Percentiles rank a stretch among this genome's conserved stretches.
Conservation (phyloP, 2,329 filamentous ascomycete genomes). For the Colletotrichum falcatum region DNA sequence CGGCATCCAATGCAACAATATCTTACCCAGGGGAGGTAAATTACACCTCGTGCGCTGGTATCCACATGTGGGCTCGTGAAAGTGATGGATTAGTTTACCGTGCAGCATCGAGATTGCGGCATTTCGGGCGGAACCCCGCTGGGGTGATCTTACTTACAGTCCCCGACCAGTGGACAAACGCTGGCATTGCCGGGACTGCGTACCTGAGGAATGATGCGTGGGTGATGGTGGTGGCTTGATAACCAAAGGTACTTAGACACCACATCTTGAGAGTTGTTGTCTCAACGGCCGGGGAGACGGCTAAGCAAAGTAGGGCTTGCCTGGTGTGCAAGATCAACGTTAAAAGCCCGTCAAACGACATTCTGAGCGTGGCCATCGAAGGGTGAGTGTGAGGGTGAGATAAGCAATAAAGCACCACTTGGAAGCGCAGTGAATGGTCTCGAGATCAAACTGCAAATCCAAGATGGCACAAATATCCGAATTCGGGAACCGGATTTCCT, state of each 20-base stretch:
- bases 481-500: slow-evolving; percentile 8
- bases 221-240: too few species aligned
- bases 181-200: slow-evolving; percentile 27
- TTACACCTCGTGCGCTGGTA: slow-evolving; percentile 22
- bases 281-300: too few species aligned
- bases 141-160: slow-evolving; percentile 1
- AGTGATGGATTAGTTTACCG: slow-evolving; percentile 31
- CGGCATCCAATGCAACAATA: slow-evolving; percentile 11
- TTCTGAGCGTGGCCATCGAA: slow-evolving; percentile 23
- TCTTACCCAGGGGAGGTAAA: slow-evolving; percentile 17
- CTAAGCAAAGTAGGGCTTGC: too few species aligned
- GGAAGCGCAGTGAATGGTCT: slow-evolving; percentile 10
- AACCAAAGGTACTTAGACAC: too few species aligned
- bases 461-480: slow-evolving; percentile 23
- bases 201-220: too few species aligned
- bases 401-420: slow-evolving; percentile 5
- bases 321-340: too few species aligned
- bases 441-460: slow-evolving; percentile 21
- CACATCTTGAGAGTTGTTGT: too few species aligned
- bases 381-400: slow-evolving; percentile 17
- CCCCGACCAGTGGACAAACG: slow-evolving; percentile 30
- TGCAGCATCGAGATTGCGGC: slow-evolving; percentile 37
- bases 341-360: too few species aligned
- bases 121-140: slow-evolving; percentile 33
- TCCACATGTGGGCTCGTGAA: slow-evolving; percentile 31